Base-by-base conservation (phyloP, 2,329 filamentous ascomycete genomes). In the Colletotrichum sp. region DNA sequence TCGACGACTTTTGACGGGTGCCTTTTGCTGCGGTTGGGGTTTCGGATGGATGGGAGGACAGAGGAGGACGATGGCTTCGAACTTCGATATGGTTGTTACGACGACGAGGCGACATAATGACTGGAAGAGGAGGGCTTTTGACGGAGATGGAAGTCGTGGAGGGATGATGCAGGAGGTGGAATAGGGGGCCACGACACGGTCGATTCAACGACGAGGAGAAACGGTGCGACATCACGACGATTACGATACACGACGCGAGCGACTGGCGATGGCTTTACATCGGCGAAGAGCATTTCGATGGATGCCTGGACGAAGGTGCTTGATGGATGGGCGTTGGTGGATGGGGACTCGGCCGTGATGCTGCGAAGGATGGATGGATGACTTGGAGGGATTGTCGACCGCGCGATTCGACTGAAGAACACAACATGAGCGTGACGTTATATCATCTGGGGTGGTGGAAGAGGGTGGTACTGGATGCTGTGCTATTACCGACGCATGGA, bases 261-360 rank as follows among this genome's bases (percentile, higher is more conserved):
- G n/a, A 21, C 6, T 52, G 10, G 12, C n/a, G 12, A 24, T 3
- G 44, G n/a, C 13, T 21, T 6, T 52, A 13, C 10, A 52, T 21
- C 7, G 44, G 4, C 0, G n/a, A 13, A 52, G n/a, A 18, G n/a
- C 3, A 7, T 7, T 13, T 13, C 1, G 10, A 21, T 10, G 2
- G 44, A 21, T 2, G 6, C 6, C 2, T 13, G 44, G 44, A 52
- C 2, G n/a, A 52, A 0, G 44, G 44, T 52, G 39, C 9, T 49
- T 49, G 39, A 49, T 49, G 39, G 9, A n/a, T 49, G 39, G 18
- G 39, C 1, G 39, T 6, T 49, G 39, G 39, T n/a, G 18, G 39
- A n/a, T 12, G 39, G 39, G 39, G 2, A 6, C 5, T n/a, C 39
- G 18, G 16, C 39, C 1, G 39, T n/a, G 39, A 6, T n/a, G 39